Evolutionary conservation across 345 rosid genomes (phyloP).

Genomic region (Brassica carinata): DNA sequence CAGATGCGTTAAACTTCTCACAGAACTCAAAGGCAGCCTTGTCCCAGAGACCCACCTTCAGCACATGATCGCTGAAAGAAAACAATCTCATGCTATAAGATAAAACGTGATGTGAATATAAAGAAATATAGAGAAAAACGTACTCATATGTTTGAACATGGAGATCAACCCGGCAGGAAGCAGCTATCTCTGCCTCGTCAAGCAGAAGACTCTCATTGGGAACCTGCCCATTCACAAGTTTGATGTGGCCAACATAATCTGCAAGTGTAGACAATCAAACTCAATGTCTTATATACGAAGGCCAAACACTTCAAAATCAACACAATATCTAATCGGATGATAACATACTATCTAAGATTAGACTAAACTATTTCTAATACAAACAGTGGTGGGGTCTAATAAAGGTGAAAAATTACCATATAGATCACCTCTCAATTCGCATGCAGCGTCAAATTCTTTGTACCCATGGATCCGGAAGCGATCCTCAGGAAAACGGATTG

Average conservation of each 20-base stretch:
- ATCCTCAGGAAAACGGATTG: not conserved
- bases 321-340: too few species aligned
- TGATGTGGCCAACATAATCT: not conserved
- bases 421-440: not conserved
- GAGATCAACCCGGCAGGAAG: not conserved
- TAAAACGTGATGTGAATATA: too few species aligned
- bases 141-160: too few species aligned
- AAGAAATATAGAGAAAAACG: too few species aligned
- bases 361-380: too few species aligned
- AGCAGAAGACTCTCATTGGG: not conserved
- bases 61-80: not conserved
- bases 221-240: not conserved
- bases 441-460: not conserved
- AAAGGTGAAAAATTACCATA: not conserved
- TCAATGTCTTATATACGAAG: not conserved
- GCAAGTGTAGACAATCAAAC: not conserved
- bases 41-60: not conserved
- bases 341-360: too few species aligned
- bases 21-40: not conserved
- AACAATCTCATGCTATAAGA: not conserved
- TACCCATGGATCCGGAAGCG: not conserved
- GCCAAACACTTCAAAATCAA: too few species aligned
- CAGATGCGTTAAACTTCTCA: not conserved
- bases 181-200: not conserved
- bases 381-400: not conserved